Base-by-base conservation (phyloP, 768 basidiomycete genomes). In the Boletus rufocinnamomeus region DNA sequence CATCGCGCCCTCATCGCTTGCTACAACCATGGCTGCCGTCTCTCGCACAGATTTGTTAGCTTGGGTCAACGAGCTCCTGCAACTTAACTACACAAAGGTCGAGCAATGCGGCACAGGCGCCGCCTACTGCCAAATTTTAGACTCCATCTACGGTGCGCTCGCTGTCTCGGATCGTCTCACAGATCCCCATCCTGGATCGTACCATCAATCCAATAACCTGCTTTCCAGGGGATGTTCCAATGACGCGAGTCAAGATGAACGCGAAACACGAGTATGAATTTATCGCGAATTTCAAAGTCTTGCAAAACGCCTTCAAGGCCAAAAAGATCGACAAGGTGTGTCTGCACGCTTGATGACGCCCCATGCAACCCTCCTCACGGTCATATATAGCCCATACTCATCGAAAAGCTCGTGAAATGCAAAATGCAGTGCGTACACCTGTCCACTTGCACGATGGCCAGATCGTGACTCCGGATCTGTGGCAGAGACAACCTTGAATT, bases 211-310 rank as follows among this genome's bases (percentile, higher is more conserved):
- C 57, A 52, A 65, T 49, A 10, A 56, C 59, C 54, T 45, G 16
- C 54, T 59, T 27, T 53, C 11, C 68, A 96, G 94, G 89, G 65
- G 93, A 98, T 76, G 61, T 97, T 0, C 95, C 95, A 14, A 93
- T 98, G 92, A 66, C 76, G 37, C 83, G 89, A 61, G 95, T 99
- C 66, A 98, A 98, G 81, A 93, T 98, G 85, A 87, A 87, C 73
- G 95, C 97, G 45, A 95, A 87, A 77, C 91, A 93, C 69, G 93
- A 97, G 72, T 98, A 97, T 77, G 96, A 98, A 74, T 98, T 86
- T 70, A 76, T 98, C 54, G 89, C 85, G 28, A 99, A 99, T 78
- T 98, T 85, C 83, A 98, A 98, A 75, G 82, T 98, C 70, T 78
- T 99, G 74, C 97, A 99, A 74, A 94, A 87, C 67, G 71, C 82